Percentiles rank a stretch among this genome's conserved stretches.
These are phyloP conservation scores for Trifolium pratense DNA, from an alignment of 306 rosid species.

Conservation along the genomic window DNA sequence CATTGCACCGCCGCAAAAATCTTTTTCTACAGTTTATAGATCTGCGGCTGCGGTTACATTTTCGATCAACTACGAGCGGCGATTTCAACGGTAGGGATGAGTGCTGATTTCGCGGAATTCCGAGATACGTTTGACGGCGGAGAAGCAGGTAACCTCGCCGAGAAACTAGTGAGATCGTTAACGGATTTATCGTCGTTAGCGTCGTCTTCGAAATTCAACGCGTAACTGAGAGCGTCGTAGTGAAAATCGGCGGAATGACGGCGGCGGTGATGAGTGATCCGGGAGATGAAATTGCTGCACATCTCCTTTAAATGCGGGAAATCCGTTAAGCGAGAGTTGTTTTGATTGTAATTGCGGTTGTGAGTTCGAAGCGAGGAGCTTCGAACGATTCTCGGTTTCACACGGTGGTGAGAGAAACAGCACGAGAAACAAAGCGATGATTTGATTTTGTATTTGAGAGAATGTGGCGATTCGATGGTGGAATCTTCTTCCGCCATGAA, in stretches of 20 bases:
- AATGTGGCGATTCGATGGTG: constrained; percentile 41
- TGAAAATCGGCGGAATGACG: constrained; percentile 74
- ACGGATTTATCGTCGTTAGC: constrained; percentile 39
- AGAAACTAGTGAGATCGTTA: constrained; percentile 52
- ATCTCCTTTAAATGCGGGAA: constrained; percentile 51
- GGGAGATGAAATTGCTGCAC: constrained; percentile 54
- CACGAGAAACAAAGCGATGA: constrained; percentile 54
- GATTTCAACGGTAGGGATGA: constrained; percentile 13
- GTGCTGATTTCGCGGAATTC: not conserved
- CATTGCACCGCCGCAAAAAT: constrained; percentile 1
- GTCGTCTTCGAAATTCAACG: constrained; percentile 70
- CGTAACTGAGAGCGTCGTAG: constrained; percentile 73
- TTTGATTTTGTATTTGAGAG: constrained; percentile 50
- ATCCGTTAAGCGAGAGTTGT: constrained; percentile 47
- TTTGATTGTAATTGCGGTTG: not conserved
- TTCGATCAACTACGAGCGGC: constrained; percentile 34
- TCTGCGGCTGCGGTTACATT: constrained; percentile 30
- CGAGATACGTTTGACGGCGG: constrained; percentile 22
- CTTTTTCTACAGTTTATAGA: constrained; percentile 10
- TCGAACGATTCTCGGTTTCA: constrained; percentile 45
- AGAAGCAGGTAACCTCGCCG: constrained; percentile 60
- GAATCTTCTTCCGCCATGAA: constrained; percentile 47
- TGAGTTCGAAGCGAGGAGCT: constrained; percentile 42
- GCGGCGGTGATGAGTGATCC: constrained; percentile 58
- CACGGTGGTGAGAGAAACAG: constrained; percentile 48